Base-by-base conservation (phyloP, 805 yeast genomes). In the Hanseniaspora occidentalis region DNA sequence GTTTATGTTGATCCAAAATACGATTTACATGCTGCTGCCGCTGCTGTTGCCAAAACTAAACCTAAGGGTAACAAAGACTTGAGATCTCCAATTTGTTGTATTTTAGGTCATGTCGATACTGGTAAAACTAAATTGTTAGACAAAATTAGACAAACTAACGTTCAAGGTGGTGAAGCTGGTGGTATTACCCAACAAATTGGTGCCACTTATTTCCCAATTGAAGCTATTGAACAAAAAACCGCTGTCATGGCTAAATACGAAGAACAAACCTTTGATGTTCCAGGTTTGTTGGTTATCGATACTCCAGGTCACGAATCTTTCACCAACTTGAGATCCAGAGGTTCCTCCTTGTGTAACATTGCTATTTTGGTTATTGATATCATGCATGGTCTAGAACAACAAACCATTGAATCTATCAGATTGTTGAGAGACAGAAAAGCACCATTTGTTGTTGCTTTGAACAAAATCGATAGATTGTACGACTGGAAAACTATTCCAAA, bases 241-340 rank as follows among this genome's bases (percentile, higher is more conserved):
- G 81, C 77, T 36, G 94, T 82, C 38, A 89, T 92, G 96, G 75
- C 83, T 43, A 70, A 77, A 48, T 82, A 77, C 58, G 95, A 84
- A 61, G 82, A 83, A 57, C 78, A 79, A 58, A 70, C 81, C 18
- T 89, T 79, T 61, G 95, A 89, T 49, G 97, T 92, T 43, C 99
- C 99, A 43, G 99, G 99, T 67, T 69, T 92, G 57, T 73, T 92
- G 60, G 79, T 92, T 51, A 92, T 92, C 54, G 99, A 92, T 69
- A 92, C 99, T 2, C 99, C 99, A 53, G 99, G 99, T 64, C 99
- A 92, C 84, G 99, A 92, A 73, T 88, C 97, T 45, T 92, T 92
- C 75, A 77, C 96, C 37, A 92, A 92, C 64, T 75, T 92, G 64
- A 83, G 99, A 73, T 76, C 96, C 35, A 86, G 99, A 73, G 99